Evolutionary conservation across 441 rosid species (phyloP), one percentile per base, ranked within the genome.

Genomic region (Geranium incanum): DNA sequence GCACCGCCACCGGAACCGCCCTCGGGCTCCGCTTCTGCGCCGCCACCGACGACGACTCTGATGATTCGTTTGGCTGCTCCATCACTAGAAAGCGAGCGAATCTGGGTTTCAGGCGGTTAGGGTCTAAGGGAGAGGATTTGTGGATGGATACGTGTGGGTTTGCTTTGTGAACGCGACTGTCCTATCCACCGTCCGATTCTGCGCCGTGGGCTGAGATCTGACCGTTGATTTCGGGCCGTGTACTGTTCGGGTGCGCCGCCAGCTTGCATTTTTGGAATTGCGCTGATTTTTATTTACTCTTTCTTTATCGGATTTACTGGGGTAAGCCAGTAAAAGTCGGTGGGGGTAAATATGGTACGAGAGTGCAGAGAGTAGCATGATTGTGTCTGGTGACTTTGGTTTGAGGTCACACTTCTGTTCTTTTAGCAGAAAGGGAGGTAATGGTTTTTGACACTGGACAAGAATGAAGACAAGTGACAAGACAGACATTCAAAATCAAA

Each of bases 21-120:
- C 60, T 52, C 60, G n/a, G 19, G 1, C 55, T 75, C 66, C 74
- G 75, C 48, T 72, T 75, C 71, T 79, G 77, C 66, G 70, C 78
- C 71, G 81, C 76, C 71, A 73, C 15, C 16, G 55, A 13, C 15
- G 55, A 80, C 66, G 92, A 81, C 70, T 89, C 91, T 28, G 33
- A 28, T 41, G 90, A 78, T 71, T 84, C 80, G 76, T 78, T 81
- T 16, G 90, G 77, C 82, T 89, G 91, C 87, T 28, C 2, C 33
- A 28, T 28, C 33, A 28, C 33, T 28, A 21, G 21, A 21, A 21
- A 21, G 21, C 21, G 21, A 21, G 21, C 55, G 75, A 74, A 74
- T 78, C 69, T 66, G 69, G 72, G n/a, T 57, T 38, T 9, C 39
- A 38, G 62, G 36, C 38, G 77, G 80, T 77, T 76, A 80, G 89